phyloP scores from a whole-genome alignment of 306 rosid species.

The Quercus robur region DNA sequence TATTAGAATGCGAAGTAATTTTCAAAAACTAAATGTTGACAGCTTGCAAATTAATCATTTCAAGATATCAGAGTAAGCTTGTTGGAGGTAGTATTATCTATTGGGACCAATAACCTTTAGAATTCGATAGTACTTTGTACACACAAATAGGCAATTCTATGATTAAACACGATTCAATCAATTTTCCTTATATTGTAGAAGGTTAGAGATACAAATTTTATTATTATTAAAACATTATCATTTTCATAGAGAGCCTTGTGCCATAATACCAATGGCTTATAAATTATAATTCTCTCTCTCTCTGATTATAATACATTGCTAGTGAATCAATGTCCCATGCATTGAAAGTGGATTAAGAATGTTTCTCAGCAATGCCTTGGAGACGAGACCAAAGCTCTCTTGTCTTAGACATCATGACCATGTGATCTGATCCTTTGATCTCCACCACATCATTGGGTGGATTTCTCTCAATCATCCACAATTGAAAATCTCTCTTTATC shows the following conservation, averaged over 20 bases:
- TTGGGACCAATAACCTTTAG: neutral
- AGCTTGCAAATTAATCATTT: conserved; percentile 47
- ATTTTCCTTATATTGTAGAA: no score
- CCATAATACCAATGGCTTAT: no score
- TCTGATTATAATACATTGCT: no score
- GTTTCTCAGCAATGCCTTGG: conserved; percentile 6
- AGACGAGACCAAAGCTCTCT: conserved; percentile 20
- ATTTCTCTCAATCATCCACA: conserved; percentile 35
- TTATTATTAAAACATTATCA: no score
- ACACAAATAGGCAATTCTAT: no score
- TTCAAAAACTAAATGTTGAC: conserved; percentile 39
- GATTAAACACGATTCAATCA: no score
- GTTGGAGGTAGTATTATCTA: neutral
- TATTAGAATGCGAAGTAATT: conserved; percentile 31
- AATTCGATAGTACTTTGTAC: neutral
- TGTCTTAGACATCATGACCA: conserved; percentile 45
- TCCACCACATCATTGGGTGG: conserved; percentile 26
- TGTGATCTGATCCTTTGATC: conserved; percentile 38
- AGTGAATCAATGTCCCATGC: no score
- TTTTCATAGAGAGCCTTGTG: no score
- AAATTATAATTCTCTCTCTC: no score
- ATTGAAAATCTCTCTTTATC: neutral
- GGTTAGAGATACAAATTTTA: no score
- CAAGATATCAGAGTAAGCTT: neutral
- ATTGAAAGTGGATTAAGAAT: neutral